Evolutionary conservation across 148 eudicot species (phyloP).

Genomic region (Persicaria tinctoria): DNA sequence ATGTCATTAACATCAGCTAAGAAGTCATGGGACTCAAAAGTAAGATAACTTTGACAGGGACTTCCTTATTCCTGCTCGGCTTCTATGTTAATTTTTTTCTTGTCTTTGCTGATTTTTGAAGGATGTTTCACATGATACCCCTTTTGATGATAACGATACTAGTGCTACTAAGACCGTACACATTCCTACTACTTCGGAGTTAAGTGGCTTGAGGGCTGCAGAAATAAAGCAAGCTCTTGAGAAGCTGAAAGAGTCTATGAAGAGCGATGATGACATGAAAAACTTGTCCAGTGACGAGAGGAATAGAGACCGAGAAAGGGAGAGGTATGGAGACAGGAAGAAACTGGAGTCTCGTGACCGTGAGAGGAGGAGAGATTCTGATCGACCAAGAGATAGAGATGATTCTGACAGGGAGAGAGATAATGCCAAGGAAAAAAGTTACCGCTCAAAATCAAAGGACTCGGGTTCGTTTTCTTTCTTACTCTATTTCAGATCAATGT

Average conservation of each 20-base stretch:
- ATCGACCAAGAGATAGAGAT: slow-evolving; percentile 65
- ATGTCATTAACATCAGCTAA: slow-evolving; percentile 56
- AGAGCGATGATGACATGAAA: slow-evolving; percentile 56
- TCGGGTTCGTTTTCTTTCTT: slow-evolving; percentile 31
- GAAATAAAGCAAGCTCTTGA: slow-evolving; percentile 38
- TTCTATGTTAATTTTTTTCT: neutral
- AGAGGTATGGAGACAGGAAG: slow-evolving; percentile 30
- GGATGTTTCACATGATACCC: slow-evolving; percentile 51
- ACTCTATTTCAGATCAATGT: neutral
- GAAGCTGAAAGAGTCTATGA: slow-evolving; percentile 63
- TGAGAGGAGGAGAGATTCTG: slow-evolving; percentile 67
- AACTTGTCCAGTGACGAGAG: slow-evolving; percentile 29
- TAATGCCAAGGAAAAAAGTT: slow-evolving; percentile 50
- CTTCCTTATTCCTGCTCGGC: neutral
- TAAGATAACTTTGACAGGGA: slow-evolving; percentile 7
- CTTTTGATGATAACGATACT: slow-evolving; percentile 33
- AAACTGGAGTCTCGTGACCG: slow-evolving; percentile 39
- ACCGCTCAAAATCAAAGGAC: slow-evolving; percentile 57
- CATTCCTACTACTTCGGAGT: slow-evolving; percentile 27
- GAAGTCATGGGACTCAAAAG: slow-evolving; percentile 68
- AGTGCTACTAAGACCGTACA: slow-evolving; percentile 33
- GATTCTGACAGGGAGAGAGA: slow-evolving; percentile 67
- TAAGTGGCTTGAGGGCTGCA: slow-evolving; percentile 43
- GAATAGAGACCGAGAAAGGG: slow-evolving; percentile 32
- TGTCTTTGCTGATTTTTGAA: slow-evolving; percentile 15